phyloP scores from a whole-genome alignment of 108 stramenopile species.

The Cyclotella choctawhatcheeana region DNA sequence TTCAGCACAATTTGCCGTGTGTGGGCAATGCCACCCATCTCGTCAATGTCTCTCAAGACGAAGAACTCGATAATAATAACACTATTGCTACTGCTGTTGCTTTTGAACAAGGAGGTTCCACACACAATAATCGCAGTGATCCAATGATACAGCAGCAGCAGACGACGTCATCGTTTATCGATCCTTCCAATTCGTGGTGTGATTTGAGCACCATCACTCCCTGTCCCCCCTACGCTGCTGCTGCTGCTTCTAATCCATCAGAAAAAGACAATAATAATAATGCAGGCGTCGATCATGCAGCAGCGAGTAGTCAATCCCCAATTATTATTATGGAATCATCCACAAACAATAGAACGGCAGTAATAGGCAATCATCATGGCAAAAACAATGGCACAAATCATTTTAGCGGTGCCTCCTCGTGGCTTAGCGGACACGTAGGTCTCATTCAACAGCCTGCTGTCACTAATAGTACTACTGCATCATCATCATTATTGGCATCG shows the following conservation, averaged over 20 bases:
- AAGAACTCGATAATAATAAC: background rate
- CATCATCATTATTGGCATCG: no score
- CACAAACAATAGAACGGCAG: background rate
- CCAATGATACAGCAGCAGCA: background rate
- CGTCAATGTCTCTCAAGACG: background rate
- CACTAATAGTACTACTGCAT: background rate
- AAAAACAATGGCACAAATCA: no score
- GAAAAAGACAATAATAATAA: no score
- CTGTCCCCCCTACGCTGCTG: background rate
- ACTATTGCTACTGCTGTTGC: no score
- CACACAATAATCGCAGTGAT: no score
- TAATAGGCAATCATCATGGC: no score
- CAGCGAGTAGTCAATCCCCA: background rate
- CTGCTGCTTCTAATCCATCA: no score
- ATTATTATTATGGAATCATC: background rate
- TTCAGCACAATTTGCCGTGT: background rate
- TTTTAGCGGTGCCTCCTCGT: background rate
- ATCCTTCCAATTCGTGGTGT: background rate
- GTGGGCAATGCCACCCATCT: background rate
- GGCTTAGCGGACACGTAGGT: conserved; percentile 7
- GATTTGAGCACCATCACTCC: conserved; percentile 7
- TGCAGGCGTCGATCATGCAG: background rate
- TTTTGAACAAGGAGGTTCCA: no score
- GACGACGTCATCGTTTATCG: background rate
- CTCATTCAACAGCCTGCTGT: background rate